Percentiles rank a stretch among this genome's conserved stretches.
Conservation (phyloP, 23 red algal species). For the Agarophyton chilense region DNA sequence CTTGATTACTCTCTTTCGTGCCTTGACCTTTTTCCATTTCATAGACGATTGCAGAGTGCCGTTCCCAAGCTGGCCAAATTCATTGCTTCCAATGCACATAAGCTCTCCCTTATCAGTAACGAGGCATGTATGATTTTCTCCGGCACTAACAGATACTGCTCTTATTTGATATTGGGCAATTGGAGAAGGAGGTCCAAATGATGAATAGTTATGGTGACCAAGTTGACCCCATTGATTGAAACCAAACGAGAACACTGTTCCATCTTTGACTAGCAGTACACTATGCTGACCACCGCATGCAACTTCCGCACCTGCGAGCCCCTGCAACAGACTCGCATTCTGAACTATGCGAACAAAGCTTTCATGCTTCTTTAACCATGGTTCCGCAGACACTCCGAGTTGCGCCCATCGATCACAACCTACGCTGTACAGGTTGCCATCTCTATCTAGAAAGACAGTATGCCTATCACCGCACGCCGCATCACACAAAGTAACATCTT, state of each 20-base stretch:
- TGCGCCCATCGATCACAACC: conserved; percentile 61
- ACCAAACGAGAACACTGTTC: conserved; percentile 69
- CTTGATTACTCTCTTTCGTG: conserved; percentile 24
- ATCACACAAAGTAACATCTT: background rate
- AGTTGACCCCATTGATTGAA: conserved; percentile 78
- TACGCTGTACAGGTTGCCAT: conserved; percentile 17
- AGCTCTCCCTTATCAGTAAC: conserved; percentile 62
- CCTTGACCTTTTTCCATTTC: conserved; percentile 43
- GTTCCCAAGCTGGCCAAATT: conserved; percentile 69
- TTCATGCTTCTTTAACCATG: conserved; percentile 35
- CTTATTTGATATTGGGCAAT: conserved; percentile 37
- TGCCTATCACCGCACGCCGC: conserved; percentile 58
- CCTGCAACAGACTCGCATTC: conserved; percentile 27
- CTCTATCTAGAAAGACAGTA: conserved; percentile 42
- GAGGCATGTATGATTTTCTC: conserved; percentile 71
- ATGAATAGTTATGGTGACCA: conserved; percentile 77
- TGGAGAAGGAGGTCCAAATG: conserved; percentile 56
- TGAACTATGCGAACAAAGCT: background rate
- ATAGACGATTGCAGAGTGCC: conserved; percentile 66
- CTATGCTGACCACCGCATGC: conserved; percentile 62
- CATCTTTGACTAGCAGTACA: conserved; percentile 70
- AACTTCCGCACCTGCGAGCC: conserved; percentile 47
- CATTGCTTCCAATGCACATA: conserved; percentile 70
- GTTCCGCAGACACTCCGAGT: conserved; percentile 51
- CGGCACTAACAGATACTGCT: conserved; percentile 31